These are phyloP conservation scores for Aspergillus novofumigatus DNA, from an alignment of 2,329 filamentous ascomycete species.

Conservation along the genomic window DNA sequence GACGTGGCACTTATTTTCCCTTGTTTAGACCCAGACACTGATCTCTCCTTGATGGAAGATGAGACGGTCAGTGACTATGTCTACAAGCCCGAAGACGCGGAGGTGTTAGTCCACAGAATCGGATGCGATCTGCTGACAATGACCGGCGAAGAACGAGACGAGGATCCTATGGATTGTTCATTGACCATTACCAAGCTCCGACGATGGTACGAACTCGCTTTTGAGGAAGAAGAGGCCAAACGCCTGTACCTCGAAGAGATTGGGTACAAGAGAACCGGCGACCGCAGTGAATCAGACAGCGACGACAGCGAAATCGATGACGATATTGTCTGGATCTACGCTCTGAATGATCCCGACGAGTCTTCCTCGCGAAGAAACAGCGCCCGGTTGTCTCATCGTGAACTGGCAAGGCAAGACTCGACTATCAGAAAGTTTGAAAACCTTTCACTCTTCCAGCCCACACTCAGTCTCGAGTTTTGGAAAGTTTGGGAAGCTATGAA, in stretches of 20 bases:
- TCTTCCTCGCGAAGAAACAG: not conserved
- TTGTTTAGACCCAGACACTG: constrained; percentile 3
- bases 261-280: not conserved
- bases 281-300: not conserved
- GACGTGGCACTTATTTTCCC: not conserved
- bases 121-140: not conserved
- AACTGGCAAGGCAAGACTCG: not conserved
- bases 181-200: constrained; percentile 6
- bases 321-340: constrained; percentile 2
- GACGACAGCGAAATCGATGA: constrained; percentile 2
- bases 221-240: constrained; percentile 2
- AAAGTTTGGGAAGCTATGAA: not conserved
- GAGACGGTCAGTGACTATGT: not conserved
- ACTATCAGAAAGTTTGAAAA: not conserved
- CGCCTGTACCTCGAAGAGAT: not conserved
- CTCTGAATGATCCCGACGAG: not conserved
- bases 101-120: not conserved
- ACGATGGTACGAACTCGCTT: constrained; percentile 2
- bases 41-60: not conserved
- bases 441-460: constrained; percentile 1
- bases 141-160: not conserved
- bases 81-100: not conserved
- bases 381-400: not conserved
- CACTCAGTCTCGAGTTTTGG: constrained; percentile 1
- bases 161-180: constrained; percentile 4